Base-by-base conservation (phyloP, 2,329 filamentous ascomycete genomes). In the Alternaria conjuncta region DNA sequence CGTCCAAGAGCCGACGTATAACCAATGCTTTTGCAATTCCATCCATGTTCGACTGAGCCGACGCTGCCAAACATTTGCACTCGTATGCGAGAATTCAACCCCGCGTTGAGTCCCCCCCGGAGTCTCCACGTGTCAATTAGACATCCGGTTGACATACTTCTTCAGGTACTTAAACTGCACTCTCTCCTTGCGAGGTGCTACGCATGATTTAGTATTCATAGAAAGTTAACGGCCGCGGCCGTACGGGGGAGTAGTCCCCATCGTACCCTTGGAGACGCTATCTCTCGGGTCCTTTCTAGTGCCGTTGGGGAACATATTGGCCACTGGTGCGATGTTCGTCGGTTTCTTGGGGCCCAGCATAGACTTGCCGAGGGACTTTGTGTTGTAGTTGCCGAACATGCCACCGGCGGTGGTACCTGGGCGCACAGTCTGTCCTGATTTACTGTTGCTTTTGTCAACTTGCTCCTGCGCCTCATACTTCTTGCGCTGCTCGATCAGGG, bases 341-440 rank as follows among this genome's bases (percentile, higher is more conserved):
- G 25, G 2, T 57, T 69, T 72, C 61, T 66, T 67, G 12, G 49
- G 20, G 0, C 73, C 70, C 13, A 73, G 60, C 25, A 70, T 45
- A 15, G 66, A 73, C 10, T 55, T 65, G 2, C 70, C 68, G 4
- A 71, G 53, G 45, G 20, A 63, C n/a, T 32, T 53, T 5, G 12
- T 36, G 28, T 55, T 65, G 2, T 30, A 65, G 18, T 20, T 44
- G 30, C 55, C 50, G 15, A 51, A 41, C 50, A 61, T 61, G 21
- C 51, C 51, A 6, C 26, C 13, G 10, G 41, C 41, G 11, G 21
- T 41, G 15, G 26, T 47, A 36, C 36, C 44, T n/a, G 44, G 26
- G 18, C 32, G 13, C 43, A 11, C 46, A 15, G 13, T 5, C 50
- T 36, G 26, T 36, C 10, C 10, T 4, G 49, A 5, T 21, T 30